Base-by-base conservation (phyloP, 225 moss, liverwort and hornwort genomes). In the Thuidium tamariscinum region DNA sequence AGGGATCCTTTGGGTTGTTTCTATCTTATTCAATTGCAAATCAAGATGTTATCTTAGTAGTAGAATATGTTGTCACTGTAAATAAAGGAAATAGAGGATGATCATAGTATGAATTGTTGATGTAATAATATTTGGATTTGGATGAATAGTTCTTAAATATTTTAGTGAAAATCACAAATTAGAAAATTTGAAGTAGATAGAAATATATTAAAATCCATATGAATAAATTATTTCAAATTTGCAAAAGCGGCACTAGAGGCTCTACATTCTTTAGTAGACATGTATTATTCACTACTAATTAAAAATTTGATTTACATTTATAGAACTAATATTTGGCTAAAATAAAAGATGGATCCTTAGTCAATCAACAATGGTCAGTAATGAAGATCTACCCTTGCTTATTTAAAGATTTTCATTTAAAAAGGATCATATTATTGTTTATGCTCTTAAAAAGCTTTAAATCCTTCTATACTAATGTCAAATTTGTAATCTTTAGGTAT, bases 251-350 rank as follows among this genome's bases (percentile, higher is more conserved):
- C 23, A 39, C 23, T 2, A 39, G 13, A 7, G 7, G 13, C 39
- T 68, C 2, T 13, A 68, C 23, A 22, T 0, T 13, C 39, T 23
- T 23, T 4, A 23, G 7, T 23, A 0, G 14, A 41, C 0, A 0
- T 41, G 8, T 8, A 41, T 68, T 41, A 4, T 8, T 69, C 0
- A 25, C 4, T 25, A 41, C 7, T 41, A 25, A 8, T 0, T 69
- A 14, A 4, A 68, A 25, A 14, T 8, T 69, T 69, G 41, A 39
- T 69, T 41, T 69, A n/a, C 8, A 25, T 41, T 41, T 2, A 14
- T 25, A 13, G 41, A 69, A 69, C 41, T 68, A 69, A 4, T 0
- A 68, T 4, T 41, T 69, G 8, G 8, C 25, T 69, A 8, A 41
- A 69, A 41, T 39, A 69, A 5, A 68, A 69, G 41, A 41, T 4